Evolutionary conservation across 1,284 basidiomycete species (phyloP).

Genomic region (Cutaneotrichosporon dermatis): DNA sequence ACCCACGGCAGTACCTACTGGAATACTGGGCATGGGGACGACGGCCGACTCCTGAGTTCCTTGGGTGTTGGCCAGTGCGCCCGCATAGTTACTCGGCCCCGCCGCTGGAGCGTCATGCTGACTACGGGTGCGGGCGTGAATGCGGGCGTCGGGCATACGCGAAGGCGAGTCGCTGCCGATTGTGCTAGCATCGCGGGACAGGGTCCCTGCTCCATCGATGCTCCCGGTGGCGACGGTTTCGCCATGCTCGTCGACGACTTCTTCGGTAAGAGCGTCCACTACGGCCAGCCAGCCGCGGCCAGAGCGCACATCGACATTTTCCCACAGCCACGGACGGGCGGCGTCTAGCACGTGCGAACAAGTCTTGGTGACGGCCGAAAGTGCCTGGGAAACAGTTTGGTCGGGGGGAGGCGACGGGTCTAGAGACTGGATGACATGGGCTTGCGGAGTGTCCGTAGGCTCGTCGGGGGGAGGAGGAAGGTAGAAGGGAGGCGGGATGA

Average conservation of each 20-base stretch:
- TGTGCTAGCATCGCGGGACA: not conserved
- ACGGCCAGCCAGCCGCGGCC: slow-evolving; percentile 49
- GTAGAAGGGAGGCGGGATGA: slow-evolving; percentile 36
- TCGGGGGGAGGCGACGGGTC: slow-evolving; percentile 30
- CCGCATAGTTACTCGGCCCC: not conserved
- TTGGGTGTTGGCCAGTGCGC: not conserved
- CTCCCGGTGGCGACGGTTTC: not conserved
- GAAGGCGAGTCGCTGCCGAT: not conserved
- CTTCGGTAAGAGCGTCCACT: slow-evolving; percentile 47
- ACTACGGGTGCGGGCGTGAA: too few species aligned
- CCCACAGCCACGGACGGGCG: slow-evolving; percentile 47
- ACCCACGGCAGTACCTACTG: slow-evolving; percentile 3
- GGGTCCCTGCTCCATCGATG: not conserved
- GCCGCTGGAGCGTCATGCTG: not conserved
- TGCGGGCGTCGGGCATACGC: not conserved
- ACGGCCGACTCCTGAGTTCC: not conserved
- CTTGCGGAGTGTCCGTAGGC: slow-evolving; percentile 16
- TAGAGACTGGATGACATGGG: slow-evolving; percentile 25
- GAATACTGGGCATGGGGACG: slow-evolving; percentile 2
- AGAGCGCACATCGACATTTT: slow-evolving; percentile 42
- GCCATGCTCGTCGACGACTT: slow-evolving; percentile 30
- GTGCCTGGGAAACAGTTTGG: slow-evolving; percentile 21
- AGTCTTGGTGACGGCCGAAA: slow-evolving; percentile 26
- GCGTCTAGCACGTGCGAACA: slow-evolving; percentile 34
- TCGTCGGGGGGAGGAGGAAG: slow-evolving; percentile 18